Evolutionary conservation across 1,284 basidiomycete genomes (phyloP), one percentile per base, ranked within the genome.

Genomic region (Cronartium quercuum): DNA sequence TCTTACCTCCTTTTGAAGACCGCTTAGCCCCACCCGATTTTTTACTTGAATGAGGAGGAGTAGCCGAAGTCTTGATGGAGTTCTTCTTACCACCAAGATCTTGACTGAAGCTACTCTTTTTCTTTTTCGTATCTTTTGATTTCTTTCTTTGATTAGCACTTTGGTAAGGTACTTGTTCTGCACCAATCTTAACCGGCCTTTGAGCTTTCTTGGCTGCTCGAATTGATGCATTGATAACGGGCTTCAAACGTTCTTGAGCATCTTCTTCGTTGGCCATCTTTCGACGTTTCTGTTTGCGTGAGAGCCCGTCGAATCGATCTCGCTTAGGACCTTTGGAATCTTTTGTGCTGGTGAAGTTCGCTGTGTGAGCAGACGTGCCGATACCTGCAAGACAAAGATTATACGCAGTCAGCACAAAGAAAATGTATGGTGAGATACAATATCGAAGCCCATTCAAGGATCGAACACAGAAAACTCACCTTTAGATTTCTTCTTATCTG

Each of bases 401-500:
- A 63, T 37, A 38, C 34, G 34, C n/a, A 63, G 34, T 63, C 1
- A 35, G 34, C 6, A 21, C 10, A 60, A 60, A 29, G 57, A 9
- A 60, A 60, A 47, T 57, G 3, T n/a, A 10, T 24, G 24, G 57
- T 13, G 18, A 24, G 9, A 10, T 29, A 60, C 9, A 10, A 29
- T 29, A 9, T n/a, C 18, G 12, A 65, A 65, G 10, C 5, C n/a
- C 40, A 65, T 12, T 15, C 63, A n/a, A 18, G 40, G 6, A 66
- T n/a, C 29, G 29, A 66, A 58, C 58, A 34, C 51, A 21, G 13
- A 13, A 44, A 44, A 79, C 84, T 76, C 78, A 94, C 92, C 89
- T 87, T 90, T 88, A 1, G 92, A 86, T 68, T 86, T 86, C 75
- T 86, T 84, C 83, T 92, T 98, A 78, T 97, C 93, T 81, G 90